Evolutionary conservation across 306 rosid genomes (phyloP).

Genomic region (Senna tora): DNA sequence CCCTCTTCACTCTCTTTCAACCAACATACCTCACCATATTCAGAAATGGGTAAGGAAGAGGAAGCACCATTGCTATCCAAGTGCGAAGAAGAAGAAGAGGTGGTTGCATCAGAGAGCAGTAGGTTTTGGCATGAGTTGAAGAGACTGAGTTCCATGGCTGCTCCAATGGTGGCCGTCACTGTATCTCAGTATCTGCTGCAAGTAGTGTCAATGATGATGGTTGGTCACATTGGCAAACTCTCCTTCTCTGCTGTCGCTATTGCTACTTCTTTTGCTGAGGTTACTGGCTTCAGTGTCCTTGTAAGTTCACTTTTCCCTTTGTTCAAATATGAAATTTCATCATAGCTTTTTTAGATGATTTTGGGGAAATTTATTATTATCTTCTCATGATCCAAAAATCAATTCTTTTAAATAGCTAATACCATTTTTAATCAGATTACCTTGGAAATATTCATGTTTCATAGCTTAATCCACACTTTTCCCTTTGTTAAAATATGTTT

Average conservation of each 20-base stretch:
- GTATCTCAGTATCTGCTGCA: slow-evolving; percentile 49
- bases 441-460: no score
- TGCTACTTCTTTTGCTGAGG: slow-evolving; percentile 53
- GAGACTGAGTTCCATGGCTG: slow-evolving; percentile 48
- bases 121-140: slow-evolving; percentile 38
- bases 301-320: slow-evolving; percentile 19
- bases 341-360: no score
- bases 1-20: not conserved
- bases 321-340: not conserved
- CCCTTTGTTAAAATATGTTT: not conserved
- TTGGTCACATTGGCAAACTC: slow-evolving; percentile 48
- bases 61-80: slow-evolving; percentile 27
- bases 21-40: not conserved
- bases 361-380: no score
- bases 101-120: slow-evolving; percentile 1
- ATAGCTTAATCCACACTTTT: slow-evolving; percentile 6
- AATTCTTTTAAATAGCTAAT: no score
- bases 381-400: no score
- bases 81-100: slow-evolving; percentile 13
- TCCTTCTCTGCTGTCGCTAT: slow-evolving; percentile 56
- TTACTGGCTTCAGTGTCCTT: slow-evolving; percentile 51
- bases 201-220: slow-evolving; percentile 55
- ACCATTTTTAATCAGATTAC: no score
- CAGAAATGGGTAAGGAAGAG: slow-evolving; percentile 42
- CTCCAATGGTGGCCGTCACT: slow-evolving; percentile 54